Conservation (phyloP, 495 filamentous ascomycete genomes). For the Chaetomidium leptoderma region DNA sequence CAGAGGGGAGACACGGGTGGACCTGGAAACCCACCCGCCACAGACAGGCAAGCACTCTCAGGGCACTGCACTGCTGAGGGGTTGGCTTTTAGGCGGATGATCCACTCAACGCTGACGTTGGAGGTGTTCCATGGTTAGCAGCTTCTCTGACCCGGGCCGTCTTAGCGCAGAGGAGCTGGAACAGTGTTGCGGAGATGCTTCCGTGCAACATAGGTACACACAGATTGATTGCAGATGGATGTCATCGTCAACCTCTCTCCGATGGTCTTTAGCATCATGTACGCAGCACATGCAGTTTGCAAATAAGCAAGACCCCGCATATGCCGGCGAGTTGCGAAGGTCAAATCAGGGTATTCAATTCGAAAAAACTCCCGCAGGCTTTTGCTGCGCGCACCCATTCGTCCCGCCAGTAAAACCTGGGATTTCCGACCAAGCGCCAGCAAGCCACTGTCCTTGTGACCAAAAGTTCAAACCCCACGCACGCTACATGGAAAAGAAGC, state of each 20-base stretch:
- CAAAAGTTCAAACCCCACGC: not conserved
- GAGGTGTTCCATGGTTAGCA: too few relatives aligned
- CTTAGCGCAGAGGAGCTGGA: too few relatives aligned
- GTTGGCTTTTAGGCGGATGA: too few relatives aligned
- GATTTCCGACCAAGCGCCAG: constrained; percentile 7
- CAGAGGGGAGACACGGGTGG: not conserved
- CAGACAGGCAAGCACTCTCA: too few relatives aligned
- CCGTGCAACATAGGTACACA: too few relatives aligned
- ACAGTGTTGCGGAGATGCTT: too few relatives aligned
- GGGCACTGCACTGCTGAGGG: too few relatives aligned
- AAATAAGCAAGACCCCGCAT: not conserved
- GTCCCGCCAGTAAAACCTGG: not conserved
- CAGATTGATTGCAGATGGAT: not conserved
- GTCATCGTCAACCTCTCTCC: not conserved
- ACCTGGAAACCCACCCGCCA: too few relatives aligned
- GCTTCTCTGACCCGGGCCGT: too few relatives aligned
- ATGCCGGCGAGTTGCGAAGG: not conserved
- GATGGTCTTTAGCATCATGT: not conserved
- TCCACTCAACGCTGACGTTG: too few relatives aligned
- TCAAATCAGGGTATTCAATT: constrained; percentile 15
- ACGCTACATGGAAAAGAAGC: not conserved
- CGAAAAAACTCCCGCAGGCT: constrained; percentile 1
- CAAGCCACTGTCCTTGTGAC: constrained; percentile 5
- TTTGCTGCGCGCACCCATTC: not conserved
- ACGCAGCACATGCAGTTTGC: not conserved